Conservation (phyloP, 331 rosid genomes). For the Acacia concinna region DNA sequence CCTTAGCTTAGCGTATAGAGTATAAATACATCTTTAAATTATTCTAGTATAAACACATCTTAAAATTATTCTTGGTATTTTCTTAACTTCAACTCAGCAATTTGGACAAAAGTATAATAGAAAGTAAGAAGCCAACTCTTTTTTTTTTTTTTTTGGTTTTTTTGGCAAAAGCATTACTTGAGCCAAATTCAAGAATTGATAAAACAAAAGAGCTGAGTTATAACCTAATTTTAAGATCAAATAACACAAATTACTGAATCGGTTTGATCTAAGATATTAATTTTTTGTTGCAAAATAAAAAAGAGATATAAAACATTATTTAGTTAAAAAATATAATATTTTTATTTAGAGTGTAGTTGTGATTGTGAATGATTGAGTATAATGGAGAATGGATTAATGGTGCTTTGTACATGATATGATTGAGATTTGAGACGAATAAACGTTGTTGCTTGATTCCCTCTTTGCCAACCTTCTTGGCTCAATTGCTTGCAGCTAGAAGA, state of each 20-base stretch:
- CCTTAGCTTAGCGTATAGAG: too few relatives aligned
- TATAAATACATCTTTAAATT: too few relatives aligned
- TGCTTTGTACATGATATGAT: neutral
- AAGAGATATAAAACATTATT: too few relatives aligned
- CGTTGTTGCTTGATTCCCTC: neutral
- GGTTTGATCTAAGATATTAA: too few relatives aligned
- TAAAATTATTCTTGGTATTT: neutral
- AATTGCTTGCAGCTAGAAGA: neutral
- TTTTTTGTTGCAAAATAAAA: too few relatives aligned
- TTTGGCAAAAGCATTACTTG: neutral
- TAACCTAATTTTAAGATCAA: neutral
- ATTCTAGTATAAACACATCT: neutral
- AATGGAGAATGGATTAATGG: neutral
- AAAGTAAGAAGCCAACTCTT: neutral
- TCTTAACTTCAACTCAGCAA: too few relatives aligned
- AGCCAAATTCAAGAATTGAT: neutral
- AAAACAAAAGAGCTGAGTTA: neutral
- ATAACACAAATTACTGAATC: neutral
- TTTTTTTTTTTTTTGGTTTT: neutral
- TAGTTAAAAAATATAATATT: too few relatives aligned
- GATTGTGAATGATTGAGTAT: neutral
- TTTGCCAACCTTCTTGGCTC: neutral
- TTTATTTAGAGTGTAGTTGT: neutral
- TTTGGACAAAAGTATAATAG: too few relatives aligned
- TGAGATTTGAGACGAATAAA: neutral